phyloP scores from a whole-genome alignment of 139 green algal species.

The Dunaliella primolecta region DNA sequence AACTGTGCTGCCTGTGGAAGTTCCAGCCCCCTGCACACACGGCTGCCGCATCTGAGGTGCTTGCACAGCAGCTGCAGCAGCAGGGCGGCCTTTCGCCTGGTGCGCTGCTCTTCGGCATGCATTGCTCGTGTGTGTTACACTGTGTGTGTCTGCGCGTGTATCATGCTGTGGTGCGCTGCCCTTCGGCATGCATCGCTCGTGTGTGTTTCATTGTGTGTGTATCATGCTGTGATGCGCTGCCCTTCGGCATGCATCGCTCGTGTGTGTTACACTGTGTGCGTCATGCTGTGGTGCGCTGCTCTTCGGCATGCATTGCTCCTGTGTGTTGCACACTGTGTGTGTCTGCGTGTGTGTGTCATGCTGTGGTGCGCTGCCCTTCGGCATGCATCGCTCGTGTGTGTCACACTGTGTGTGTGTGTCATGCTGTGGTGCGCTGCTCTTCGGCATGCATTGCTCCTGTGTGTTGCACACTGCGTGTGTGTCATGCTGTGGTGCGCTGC shows the following conservation, averaged over 20 bases:
- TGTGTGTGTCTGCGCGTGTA: not conserved
- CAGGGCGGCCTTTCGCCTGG: not conserved
- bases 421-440: not conserved
- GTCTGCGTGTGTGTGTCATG: not conserved
- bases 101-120: not conserved
- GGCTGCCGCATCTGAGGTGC: not conserved
- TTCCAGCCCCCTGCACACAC: constrained; percentile 26
- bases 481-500: not conserved
- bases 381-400: not conserved
- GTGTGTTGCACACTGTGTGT: not conserved
- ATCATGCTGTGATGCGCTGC: not conserved
- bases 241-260: not conserved
- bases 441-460: not conserved
- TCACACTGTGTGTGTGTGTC: not conserved
- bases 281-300: not conserved
- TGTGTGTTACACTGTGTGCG: not conserved
- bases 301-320: not conserved
- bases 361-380: not conserved
- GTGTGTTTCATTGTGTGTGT: not conserved
- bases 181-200: not conserved
- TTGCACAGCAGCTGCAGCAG: not conserved
- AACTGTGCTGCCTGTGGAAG: constrained; percentile 35
- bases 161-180: not conserved
- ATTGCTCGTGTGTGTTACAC: not conserved
- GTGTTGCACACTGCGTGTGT: not conserved